Base-by-base conservation (phyloP, 257 asterid species). In the Nicotiana paniculata region DNA sequence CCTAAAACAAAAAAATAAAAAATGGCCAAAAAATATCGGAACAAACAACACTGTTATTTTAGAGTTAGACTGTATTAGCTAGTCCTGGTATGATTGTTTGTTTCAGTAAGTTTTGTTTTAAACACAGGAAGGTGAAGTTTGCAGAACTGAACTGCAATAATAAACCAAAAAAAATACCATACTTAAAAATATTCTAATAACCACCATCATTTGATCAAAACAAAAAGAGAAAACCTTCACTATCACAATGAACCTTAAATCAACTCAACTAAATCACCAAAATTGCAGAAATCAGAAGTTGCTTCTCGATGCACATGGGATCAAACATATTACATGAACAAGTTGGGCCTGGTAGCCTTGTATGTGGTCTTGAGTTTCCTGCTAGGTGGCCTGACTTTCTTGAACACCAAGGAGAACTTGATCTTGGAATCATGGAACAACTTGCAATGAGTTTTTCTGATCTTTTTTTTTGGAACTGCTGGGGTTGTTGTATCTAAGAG, bases 241-340 rank as follows among this genome's bases (percentile, higher is more conserved):
- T 61, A 2, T 64, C 39, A 64, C n/a, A 64, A 26, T 11, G 39
- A 43, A 70, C 6, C 35, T 70, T 11, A 43, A 72, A 1, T 70
- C 33, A 69, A 39, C 77, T 69, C 78, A 70, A 11, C 78, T 70
- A 70, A 21, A 21, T 33, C 78, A 72, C 37, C 61, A 13, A 46
- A 72, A 72, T 46, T 72, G 61, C 61, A 72, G 7, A 72, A 46
- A 72, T 46, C 79, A 6, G 79, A 72, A 46, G 39, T 46, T 72
- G 79, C 78, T 46, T 72, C 78, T 72, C 78, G 24, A 12, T 12
- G 61, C 7, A 46, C 37, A 21, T 24, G 13, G 3, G 79, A 46
- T 61, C 61, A 72, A 72, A 46, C 79, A 72, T 46, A 61, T 72
- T 72, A 72, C 78, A 72, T 72, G 59, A 72, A 72, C 78, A 72